Evolutionary conservation across 169 alveolate genomes (phyloP), one percentile per base, ranked within the genome.

Genomic region (Plasmodium relictum): DNA sequence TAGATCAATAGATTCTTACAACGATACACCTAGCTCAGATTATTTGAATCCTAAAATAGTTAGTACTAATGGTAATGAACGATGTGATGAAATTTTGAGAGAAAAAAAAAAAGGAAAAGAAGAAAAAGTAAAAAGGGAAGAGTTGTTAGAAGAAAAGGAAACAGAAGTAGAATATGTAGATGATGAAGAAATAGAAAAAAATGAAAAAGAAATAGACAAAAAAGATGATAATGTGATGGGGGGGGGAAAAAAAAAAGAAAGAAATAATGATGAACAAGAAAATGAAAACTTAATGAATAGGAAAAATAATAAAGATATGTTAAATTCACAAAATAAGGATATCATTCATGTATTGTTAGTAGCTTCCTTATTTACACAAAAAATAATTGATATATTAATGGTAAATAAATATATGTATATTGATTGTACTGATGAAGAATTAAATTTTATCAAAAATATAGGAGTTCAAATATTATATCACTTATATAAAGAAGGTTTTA

Each of bases 401-500:
- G 44, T 71, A 1, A 86, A 86, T 69, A 45, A 74, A 10, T 86
- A 42, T 45, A 70, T 56, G 6, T 86, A 86, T 63, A 59, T 24
- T 16, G 92, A 86, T n/a, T 86, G 92, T 54, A 42, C 92, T 3
- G n/a, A 50, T 6, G 85, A 86, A 58, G 88, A 69, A 70, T 52
- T 86, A 20, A 12, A 71, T 52, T 37, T 42, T 37, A 86, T 86
- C 6, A 86, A 86, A 86, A 59, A 72, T 63, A 26, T 86, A 42
- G 86, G 92, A 3, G 16, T 86, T 7, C 92, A 86, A 26, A 71
- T 86, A 31, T 59, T 86, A 52, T 52, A 54, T 8, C 72, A 50
- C 59, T 41, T 86, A 37, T 86, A 86, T 61, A 86, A 45, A 70
- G 88, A 86, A 41, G 92, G 92, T n/a, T 86, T 86, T 59, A 59